Evolutionary conservation across 148 eudicot genomes (phyloP).

Genomic region (Fagopyrum tataricum): DNA sequence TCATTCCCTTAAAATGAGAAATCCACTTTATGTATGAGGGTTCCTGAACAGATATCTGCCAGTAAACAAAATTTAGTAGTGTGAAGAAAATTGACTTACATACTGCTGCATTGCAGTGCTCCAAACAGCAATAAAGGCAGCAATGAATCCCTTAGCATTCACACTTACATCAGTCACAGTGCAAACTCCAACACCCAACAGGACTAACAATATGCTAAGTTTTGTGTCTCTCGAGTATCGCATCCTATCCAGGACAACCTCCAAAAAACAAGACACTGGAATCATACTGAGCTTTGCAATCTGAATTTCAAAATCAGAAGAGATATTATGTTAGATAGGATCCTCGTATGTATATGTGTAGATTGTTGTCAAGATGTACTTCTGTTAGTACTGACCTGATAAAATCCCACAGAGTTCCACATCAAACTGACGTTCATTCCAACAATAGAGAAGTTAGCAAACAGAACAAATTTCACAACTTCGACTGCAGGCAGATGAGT

Average conservation of each 20-base stretch:
- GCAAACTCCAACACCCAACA: constrained; percentile 34
- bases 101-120: constrained; percentile 31
- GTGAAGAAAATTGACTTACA: constrained; percentile 20
- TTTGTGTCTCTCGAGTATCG: constrained; percentile 31
- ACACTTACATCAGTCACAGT: constrained; percentile 37
- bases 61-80: not conserved
- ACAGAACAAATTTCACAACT: constrained; percentile 24
- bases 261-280: constrained; percentile 33
- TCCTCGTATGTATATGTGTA: not conserved
- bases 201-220: constrained; percentile 29
- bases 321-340: not conserved
- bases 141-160: constrained; percentile 31
- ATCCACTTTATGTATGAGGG: not conserved
- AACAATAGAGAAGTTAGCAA: constrained; percentile 34
- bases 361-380: not conserved
- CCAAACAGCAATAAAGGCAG: constrained; percentile 32
- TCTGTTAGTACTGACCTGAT: constrained; percentile 20
- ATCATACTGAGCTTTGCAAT: constrained; percentile 38
- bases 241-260: constrained; percentile 29
- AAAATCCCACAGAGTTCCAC: constrained; percentile 37
- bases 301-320: constrained; percentile 17
- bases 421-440: constrained; percentile 38
- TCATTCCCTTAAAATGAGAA: not conserved
- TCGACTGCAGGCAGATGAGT: constrained; percentile 28
- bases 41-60: not conserved